A percentile compares a stretch with the other conserved stretches of the same genome.
phyloP scores from a whole-genome alignment of 192 early-diverging fungal species.

The Rhizophlyctis rosea region DNA sequence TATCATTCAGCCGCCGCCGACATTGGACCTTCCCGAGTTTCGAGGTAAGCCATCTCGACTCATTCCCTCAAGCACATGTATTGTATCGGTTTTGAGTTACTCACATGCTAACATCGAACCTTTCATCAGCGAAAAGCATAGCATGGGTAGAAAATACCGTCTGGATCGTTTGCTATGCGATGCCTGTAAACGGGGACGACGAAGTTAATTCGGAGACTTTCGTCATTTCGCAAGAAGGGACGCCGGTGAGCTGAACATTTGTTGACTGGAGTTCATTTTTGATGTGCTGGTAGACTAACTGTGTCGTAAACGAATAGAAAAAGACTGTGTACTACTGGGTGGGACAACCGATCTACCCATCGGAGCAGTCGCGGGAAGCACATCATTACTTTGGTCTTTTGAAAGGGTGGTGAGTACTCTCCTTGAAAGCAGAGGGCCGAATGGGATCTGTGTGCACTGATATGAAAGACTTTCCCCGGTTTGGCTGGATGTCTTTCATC shows the following conservation, averaged over 20 bases:
- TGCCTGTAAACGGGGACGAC: constrained; percentile 41
- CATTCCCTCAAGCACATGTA: background rate
- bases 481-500: background rate
- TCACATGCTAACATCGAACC: background rate
- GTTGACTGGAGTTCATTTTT: background rate
- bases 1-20: constrained; percentile 42
- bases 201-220: constrained; percentile 31
- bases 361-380: constrained; percentile 41
- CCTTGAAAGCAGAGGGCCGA: too few species aligned
- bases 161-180: constrained; percentile 67
- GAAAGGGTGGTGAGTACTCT: constrained; percentile 54
- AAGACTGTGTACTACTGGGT: constrained; percentile 48
- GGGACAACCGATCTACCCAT: constrained; percentile 56
- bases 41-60: too few species aligned
- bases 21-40: too few species aligned
- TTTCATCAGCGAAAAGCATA: constrained; percentile 55
- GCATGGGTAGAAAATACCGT: constrained; percentile 73
- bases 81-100: too few species aligned
- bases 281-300: background rate
- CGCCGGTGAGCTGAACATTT: constrained; percentile 1
- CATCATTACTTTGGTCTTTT: constrained; percentile 64
- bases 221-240: constrained; percentile 48
- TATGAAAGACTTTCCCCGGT: background rate
- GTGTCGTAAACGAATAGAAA: constrained; percentile 4
- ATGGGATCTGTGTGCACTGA: too few species aligned